These are phyloP conservation scores for Tolypocladium amazonense DNA, from an alignment of 2,329 filamentous ascomycete genomes.

Conservation along the genomic window DNA sequence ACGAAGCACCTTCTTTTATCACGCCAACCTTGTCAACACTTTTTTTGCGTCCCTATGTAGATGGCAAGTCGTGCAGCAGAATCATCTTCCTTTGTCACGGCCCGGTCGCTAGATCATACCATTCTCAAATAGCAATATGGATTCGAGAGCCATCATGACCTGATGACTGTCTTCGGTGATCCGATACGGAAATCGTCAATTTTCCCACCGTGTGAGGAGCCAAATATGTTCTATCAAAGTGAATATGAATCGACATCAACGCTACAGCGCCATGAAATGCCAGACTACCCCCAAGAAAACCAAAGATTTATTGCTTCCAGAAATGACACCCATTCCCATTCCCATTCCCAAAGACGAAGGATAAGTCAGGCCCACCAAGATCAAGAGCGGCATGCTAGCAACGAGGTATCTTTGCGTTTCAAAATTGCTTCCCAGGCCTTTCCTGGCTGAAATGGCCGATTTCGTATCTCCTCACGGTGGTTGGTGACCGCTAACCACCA, in stretches of 20 bases:
- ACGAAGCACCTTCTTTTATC: background rate
- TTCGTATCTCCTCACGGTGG: background rate
- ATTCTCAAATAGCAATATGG: background rate
- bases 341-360: background rate
- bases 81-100: background rate
- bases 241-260: background rate
- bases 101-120: background rate
- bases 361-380: background rate
- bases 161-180: no score
- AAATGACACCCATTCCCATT: background rate
- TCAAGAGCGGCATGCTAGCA: background rate
- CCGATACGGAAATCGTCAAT: background rate
- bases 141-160: background rate
- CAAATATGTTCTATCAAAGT: background rate
- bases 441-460: background rate
- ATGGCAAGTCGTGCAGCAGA: background rate
- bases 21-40: no score
- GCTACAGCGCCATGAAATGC: background rate
- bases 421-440: background rate
- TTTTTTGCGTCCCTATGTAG: no score
- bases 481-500: conserved; percentile 13
- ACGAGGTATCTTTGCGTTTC: conserved; percentile 1
- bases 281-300: background rate
- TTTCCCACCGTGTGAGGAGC: background rate
- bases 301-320: no score